Percentiles rank a stretch among this genome's conserved stretches.
phyloP scores from a whole-genome alignment of 345 rosid species.

The Carallia brachiata region DNA sequence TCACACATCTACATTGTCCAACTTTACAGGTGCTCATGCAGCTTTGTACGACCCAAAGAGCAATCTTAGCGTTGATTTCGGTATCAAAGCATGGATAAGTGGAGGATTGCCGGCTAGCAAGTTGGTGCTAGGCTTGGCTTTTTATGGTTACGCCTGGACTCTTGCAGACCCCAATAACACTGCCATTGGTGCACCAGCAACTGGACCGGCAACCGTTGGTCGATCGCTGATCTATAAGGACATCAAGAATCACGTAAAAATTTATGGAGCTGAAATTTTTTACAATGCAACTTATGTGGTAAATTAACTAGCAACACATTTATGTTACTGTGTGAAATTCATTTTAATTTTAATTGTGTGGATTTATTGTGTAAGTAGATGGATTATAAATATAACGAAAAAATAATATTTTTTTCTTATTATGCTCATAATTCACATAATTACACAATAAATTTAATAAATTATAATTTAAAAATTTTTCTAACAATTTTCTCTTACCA shows the following conservation, averaged over 20 bases:
- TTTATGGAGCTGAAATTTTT: neutral
- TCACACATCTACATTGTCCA: constrained; percentile 11
- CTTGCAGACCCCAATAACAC: constrained; percentile 7
- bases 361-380: too few species aligned
- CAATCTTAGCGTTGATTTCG: constrained; percentile 10
- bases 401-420: too few species aligned
- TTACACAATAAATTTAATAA: too few species aligned
- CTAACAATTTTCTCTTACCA: too few species aligned
- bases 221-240: neutral
- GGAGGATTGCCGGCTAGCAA: constrained; percentile 12
- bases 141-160: constrained; percentile 36
- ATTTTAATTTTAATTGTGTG: too few species aligned
- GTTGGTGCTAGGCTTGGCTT: constrained; percentile 34
- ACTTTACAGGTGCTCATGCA: constrained; percentile 21
- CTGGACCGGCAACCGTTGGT: constrained; percentile 11
- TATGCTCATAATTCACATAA: too few species aligned
- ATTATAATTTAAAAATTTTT: too few species aligned
- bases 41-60: constrained; percentile 22
- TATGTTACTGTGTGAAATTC: too few species aligned
- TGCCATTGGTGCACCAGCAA: constrained; percentile 21
- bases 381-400: too few species aligned
- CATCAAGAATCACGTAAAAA: neutral
- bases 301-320: too few species aligned
- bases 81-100: constrained; percentile 8
- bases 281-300: neutral